Conservation (phyloP, 1,284 basidiomycete genomes). For the Irpex rosettiformis region DNA sequence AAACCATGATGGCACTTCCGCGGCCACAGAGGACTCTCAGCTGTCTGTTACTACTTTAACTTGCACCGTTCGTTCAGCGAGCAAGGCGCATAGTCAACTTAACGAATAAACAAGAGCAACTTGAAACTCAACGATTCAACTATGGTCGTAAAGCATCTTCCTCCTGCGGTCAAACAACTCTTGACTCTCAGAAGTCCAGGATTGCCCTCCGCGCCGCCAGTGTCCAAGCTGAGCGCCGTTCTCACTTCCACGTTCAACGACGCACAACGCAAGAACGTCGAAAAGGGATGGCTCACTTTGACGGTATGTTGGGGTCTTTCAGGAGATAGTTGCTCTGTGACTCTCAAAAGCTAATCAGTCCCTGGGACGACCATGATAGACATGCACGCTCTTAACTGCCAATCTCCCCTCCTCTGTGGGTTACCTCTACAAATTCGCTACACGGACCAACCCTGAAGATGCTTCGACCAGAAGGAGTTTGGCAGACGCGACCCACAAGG, state of each 20-base stretch:
- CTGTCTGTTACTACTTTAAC: no score
- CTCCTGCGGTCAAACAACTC: slow-evolving; percentile 64
- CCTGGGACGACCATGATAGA: no score
- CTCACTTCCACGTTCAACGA: slow-evolving; percentile 59
- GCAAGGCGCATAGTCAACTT: no score
- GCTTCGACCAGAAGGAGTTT: slow-evolving; percentile 40
- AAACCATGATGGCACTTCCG: no score
- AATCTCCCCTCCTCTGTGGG: slow-evolving; percentile 81
- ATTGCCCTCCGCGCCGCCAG: slow-evolving; percentile 56
- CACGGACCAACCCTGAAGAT: slow-evolving; percentile 46
- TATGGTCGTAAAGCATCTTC: slow-evolving; percentile 43
- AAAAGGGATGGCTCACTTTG: slow-evolving; percentile 82
- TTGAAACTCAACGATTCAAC: no score
- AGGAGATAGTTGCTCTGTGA: background rate
- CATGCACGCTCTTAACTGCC: slow-evolving; percentile 78
- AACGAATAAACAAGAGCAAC: no score
- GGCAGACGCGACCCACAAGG: slow-evolving; percentile 59
- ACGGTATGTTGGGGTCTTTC: slow-evolving; percentile 45
- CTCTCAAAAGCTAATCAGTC: no score
- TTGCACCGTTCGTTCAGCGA: no score
- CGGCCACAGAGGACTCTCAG: no score
- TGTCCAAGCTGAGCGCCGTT: slow-evolving; percentile 48
- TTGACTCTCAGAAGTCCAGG: slow-evolving; percentile 67
- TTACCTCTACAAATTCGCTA: slow-evolving; percentile 76
- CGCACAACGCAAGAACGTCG: slow-evolving; percentile 61